A percentile compares a stretch with the other conserved stretches of the same genome.
Evolutionary conservation across 2,329 filamentous ascomycete species (phyloP).

Genomic region (Phaeomoniella chlamydospora): DNA sequence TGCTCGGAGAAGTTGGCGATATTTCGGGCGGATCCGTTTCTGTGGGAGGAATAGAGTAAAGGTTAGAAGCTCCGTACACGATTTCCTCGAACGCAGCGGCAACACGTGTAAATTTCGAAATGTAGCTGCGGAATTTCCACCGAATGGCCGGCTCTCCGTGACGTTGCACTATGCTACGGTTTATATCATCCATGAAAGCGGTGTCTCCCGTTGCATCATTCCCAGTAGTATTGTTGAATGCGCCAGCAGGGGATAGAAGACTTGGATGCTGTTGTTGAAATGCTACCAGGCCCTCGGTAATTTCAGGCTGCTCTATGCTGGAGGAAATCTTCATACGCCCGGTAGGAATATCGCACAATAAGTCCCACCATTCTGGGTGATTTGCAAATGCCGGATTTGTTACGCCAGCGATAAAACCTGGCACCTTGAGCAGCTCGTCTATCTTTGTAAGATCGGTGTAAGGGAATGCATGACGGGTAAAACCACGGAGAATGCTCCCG

Average conservation of each 20-base stretch:
- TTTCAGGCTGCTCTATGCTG: conserved; percentile 63
- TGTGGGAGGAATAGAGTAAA: conserved; percentile 65
- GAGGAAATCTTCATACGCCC: conserved; percentile 91
- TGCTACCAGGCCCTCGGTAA: conserved; percentile 73
- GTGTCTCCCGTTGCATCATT: conserved; percentile 71
- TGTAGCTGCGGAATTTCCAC: conserved; percentile 86
- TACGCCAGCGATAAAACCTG: conserved; percentile 93
- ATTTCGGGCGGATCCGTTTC: conserved; percentile 29
- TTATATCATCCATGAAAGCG: conserved; percentile 75
- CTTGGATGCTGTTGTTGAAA: conserved; percentile 69
- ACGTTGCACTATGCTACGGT: conserved; percentile 68
- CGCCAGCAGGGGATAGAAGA: conserved; percentile 25
- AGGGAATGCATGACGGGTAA: conserved; percentile 90
- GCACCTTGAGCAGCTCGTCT: conserved; percentile 87
- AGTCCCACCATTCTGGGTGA: conserved; percentile 96
- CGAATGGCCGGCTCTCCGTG: conserved; percentile 83
- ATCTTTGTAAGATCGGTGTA: conserved; percentile 98
- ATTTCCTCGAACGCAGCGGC: conserved; percentile 89
- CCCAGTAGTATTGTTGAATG: conserved; percentile 12
- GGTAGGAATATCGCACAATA: conserved; percentile 82
- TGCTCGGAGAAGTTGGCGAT: conserved; percentile 1
- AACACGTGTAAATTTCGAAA: conserved; percentile 85
- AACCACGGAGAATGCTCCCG: conserved; percentile 80
- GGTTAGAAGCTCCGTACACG: conserved; percentile 82
- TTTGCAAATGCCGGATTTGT: conserved; percentile 93